A percentile compares a stretch with the other conserved stretches of the same genome.
Evolutionary conservation across 192 early-diverging fungal species (phyloP).

Genomic region (Geranomyces variabilis): DNA sequence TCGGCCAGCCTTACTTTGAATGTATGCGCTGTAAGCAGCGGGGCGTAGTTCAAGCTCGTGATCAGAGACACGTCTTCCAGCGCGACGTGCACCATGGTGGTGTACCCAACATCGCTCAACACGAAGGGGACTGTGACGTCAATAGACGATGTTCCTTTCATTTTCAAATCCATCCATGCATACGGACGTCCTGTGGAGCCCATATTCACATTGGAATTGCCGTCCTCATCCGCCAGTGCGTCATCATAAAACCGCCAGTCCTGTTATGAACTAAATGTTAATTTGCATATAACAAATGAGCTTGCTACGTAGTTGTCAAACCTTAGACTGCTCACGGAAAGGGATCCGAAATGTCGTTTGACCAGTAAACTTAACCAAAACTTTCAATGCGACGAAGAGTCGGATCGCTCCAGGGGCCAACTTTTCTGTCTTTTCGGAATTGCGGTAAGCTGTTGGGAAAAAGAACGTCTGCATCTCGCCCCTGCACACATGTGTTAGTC

Average conservation of each 20-base stretch:
- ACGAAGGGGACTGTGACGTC: conserved; percentile 65
- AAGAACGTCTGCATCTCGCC: conserved; percentile 69
- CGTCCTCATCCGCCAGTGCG: conserved; percentile 16
- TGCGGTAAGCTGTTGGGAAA: conserved; percentile 71
- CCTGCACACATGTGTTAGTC: conserved; percentile 22
- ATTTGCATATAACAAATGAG: conserved; percentile 4
- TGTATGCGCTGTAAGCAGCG: conserved; percentile 52
- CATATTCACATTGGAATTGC: conserved; percentile 26
- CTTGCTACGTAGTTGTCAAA: conserved; percentile 20
- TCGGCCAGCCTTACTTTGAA: conserved; percentile 48
- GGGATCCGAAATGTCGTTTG: conserved; percentile 65
- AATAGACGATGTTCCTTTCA: conserved; percentile 44
- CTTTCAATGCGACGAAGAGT: conserved; percentile 57
- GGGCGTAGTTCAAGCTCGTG: conserved; percentile 73
- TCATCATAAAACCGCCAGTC: conserved; percentile 65
- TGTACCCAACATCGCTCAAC: conserved; percentile 56
- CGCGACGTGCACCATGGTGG: conserved; percentile 50
- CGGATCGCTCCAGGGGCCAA: conserved; percentile 60
- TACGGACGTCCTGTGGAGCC: conserved; percentile 53
- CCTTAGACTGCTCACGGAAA: conserved; percentile 74
- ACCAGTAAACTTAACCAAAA: conserved; percentile 65
- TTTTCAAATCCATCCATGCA: conserved; percentile 75
- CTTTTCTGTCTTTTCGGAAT: conserved; percentile 46
- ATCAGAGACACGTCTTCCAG: conserved; percentile 53
- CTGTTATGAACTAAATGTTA: conserved; percentile 41